Base-by-base conservation (phyloP, 495 filamentous ascomycete species). In the Pseudevernia furfuracea region DNA sequence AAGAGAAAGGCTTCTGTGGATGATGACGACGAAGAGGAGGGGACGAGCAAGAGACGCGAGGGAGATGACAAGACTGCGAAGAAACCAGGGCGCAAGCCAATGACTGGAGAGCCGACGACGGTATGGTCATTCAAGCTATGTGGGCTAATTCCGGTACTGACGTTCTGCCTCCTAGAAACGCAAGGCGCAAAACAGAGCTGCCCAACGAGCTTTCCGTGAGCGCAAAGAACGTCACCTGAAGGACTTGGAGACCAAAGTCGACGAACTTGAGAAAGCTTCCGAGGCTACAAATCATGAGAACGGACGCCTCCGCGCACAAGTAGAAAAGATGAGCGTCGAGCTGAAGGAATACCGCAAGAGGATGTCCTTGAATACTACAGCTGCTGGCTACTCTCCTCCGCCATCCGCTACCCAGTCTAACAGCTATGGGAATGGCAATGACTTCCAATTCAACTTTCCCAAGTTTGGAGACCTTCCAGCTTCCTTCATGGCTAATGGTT, bases 141-240 rank as follows among this genome's bases (percentile, higher is more conserved):
- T 41, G 65, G 21, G 32, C 28, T 34, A 23, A 53, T 3, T 38
- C 38, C 44, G 57, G 69, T 55, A 72, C 82, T 87, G 74, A 89
- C 75, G 43, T 36, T 14, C 58, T n/a, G 3, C 10, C 32, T 63
- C 65, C 43, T 69, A 97, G 92, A 99, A 99, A 79, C 90, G 94
- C 68, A 99, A 99, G 77, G 94, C 95, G 15, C 94, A 99, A 72
- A 99, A 99, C 69, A 88, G 94, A 64, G 94, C 95, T 2, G 94
- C 94, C 36, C 94, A 99, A 77, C 84, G 94, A 49, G 94, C 94
- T 10, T 99, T 99, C 84, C 84, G 94, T 32, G 94, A 99, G 73
- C 89, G 94, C 57, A 99, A 99, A 78, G 94, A 99, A 77, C 96
- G 90, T 76, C 94, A 99, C 71, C 72, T 99, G 52, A 96, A 93